Evolutionary conservation across 768 basidiomycete species (phyloP), one percentile per base, ranked within the genome.

Genomic region (Lactarius evosmus): DNA sequence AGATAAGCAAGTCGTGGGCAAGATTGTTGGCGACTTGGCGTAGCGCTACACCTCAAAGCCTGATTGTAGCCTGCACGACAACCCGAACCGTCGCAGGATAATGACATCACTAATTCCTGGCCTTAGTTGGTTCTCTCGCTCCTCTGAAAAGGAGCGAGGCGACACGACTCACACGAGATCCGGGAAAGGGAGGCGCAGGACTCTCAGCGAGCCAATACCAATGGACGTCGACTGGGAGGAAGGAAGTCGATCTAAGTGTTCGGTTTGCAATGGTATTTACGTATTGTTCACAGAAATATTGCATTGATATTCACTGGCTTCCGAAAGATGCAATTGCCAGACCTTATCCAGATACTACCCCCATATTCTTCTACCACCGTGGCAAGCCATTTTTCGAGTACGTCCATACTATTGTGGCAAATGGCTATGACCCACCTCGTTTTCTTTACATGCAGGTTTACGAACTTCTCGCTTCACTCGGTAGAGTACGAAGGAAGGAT

Each of bases 391-490:
- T 40, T 50, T 64, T 56, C 30, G 63, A 60, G 58, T 64, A 6
- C 52, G 63, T 56, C 22, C 4, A 17, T 53, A 22, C 41, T 36
- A 22, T 7, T 17, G 8, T 36, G 25, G 14, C 16, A 8, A 36
- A 29, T n/a, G 33, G n/a, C 16, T 25, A 17, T 16, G 17, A 49
- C 3, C 16, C 32, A 32, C 5, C 14, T 16, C 11, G 9, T 4
- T 14, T 25, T 25, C 12, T 12, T 56, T 32, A 40, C 40, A 4
- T 11, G 8, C 56, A 67, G 66, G n/a, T 67, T 67, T 58, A 67
- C 66, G 4, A 67, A 67, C 33, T 67, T 67, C 32, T 66, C 66
- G 6, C 16, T 54, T 29, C 65, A 67, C 49, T 50, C 65, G 7
- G n/a, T 67, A 7, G 51, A 49, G 36, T 61, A 66, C 34, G 25